Percentiles rank a stretch among this genome's conserved stretches.
These are phyloP conservation scores for Gymnopus androsaceus DNA, from an alignment of 1,284 basidiomycete species.

Conservation along the genomic window DNA sequence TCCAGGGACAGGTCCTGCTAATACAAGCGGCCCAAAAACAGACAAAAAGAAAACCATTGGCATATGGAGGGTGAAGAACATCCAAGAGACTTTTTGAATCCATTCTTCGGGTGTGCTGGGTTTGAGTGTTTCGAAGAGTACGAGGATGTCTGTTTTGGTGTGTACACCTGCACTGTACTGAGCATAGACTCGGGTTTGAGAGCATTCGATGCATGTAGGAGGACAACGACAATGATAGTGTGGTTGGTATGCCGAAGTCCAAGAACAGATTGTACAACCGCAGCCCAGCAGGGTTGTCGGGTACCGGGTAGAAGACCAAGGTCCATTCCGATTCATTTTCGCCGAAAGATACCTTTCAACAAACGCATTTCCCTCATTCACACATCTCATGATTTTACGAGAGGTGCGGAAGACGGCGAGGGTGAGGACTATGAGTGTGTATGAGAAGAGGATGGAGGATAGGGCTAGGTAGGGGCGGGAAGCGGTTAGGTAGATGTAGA, in stretches of 20 bases:
- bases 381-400: neutral
- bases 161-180: too few species aligned
- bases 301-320: too few species aligned
- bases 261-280: too few species aligned
- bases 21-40: neutral
- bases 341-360: neutral
- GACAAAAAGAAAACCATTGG: neutral
- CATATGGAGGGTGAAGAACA: neutral
- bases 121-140: neutral
- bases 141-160: too few species aligned
- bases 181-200: too few species aligned
- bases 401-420: neutral
- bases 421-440: neutral
- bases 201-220: too few species aligned
- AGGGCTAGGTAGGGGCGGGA: neutral
- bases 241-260: too few species aligned
- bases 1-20: neutral
- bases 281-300: too few species aligned
- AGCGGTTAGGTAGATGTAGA: neutral
- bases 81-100: neutral
- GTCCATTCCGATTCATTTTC: too few species aligned
- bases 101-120: neutral
- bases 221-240: too few species aligned
- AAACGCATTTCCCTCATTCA: neutral
- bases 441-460: neutral